phyloP scores from a whole-genome alignment of 441 rosid genomes.

The Brassica balearica region DNA sequence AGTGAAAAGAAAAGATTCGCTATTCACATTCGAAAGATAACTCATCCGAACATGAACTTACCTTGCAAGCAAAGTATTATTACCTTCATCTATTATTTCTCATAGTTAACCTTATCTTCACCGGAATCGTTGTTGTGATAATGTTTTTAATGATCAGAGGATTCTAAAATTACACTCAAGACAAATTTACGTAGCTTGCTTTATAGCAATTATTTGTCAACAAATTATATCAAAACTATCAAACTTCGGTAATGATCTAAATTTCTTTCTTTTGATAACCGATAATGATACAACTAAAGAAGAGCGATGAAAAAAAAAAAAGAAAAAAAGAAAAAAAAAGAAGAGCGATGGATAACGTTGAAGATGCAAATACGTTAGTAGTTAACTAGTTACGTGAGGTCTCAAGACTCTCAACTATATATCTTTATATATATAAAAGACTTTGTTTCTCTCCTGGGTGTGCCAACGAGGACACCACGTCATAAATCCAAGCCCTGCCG shows the following conservation, averaged over 20 bases:
- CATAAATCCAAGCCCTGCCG: no score
- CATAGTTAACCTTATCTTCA: constrained; percentile 37
- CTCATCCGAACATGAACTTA: constrained; percentile 40
- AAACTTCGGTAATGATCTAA: constrained; percentile 13
- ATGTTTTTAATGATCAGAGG: constrained; percentile 9
- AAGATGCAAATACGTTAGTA: neutral
- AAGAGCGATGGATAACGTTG: neutral
- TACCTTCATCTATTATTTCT: constrained; percentile 30
- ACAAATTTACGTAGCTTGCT: constrained; percentile 4
- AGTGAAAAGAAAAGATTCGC: constrained; percentile 36
- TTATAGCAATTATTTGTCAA: neutral
- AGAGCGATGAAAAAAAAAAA: neutral
- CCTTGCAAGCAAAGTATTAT: constrained; percentile 48
- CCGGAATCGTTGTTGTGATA: constrained; percentile 28
- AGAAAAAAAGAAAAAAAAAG: neutral
- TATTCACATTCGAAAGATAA: constrained; percentile 44
- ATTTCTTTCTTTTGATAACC: constrained; percentile 2
- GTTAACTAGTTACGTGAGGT: neutral
- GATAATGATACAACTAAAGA: constrained; percentile 16
- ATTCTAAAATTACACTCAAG: constrained; percentile 17
- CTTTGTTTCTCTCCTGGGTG: no score
- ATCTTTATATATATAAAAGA: no score
- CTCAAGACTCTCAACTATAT: no score
- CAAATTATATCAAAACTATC: neutral
- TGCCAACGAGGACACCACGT: no score